Evolutionary conservation across 371 early-diverging fungal species (phyloP).

Genomic region (Phascolomyces articulosus): DNA sequence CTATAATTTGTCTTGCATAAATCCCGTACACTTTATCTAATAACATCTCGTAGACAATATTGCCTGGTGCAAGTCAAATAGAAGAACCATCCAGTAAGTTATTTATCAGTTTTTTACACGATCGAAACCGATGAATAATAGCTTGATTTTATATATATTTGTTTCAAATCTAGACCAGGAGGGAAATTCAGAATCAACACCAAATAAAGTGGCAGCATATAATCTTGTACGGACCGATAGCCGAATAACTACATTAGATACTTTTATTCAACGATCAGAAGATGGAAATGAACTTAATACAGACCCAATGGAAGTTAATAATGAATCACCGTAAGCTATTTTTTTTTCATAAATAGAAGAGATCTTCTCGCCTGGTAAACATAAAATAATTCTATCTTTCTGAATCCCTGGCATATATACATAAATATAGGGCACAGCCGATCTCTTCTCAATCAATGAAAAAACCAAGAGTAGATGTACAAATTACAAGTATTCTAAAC

Average conservation of each 20-base stretch:
- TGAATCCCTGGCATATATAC: not conserved
- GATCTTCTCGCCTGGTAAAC: no score
- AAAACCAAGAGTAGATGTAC: slow-evolving; percentile 8
- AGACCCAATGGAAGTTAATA: not conserved
- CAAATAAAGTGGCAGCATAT: slow-evolving; percentile 49
- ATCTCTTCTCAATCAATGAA: not conserved
- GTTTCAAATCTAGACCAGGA: not conserved
- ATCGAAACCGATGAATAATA: no score
- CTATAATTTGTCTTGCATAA: slow-evolving; percentile 4
- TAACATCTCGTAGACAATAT: slow-evolving; percentile 33
- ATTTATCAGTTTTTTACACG: not conserved
- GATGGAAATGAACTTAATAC: slow-evolving; percentile 10
- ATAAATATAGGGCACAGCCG: not conserved
- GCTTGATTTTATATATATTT: no score
- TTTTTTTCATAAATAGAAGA: no score
- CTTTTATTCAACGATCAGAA: slow-evolving; percentile 38
- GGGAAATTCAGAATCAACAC: not conserved
- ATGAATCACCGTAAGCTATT: not conserved
- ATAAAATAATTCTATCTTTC: no score
- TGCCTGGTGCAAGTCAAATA: slow-evolving; percentile 32
- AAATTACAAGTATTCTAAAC: slow-evolving; percentile 36
- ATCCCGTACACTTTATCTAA: no score
- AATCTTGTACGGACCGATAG: slow-evolving; percentile 83
- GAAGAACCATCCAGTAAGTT: not conserved
- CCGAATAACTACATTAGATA: slow-evolving; percentile 68